phyloP scores from a whole-genome alignment of 1,284 basidiomycete species.

The Fomitopsis schrenkii region DNA sequence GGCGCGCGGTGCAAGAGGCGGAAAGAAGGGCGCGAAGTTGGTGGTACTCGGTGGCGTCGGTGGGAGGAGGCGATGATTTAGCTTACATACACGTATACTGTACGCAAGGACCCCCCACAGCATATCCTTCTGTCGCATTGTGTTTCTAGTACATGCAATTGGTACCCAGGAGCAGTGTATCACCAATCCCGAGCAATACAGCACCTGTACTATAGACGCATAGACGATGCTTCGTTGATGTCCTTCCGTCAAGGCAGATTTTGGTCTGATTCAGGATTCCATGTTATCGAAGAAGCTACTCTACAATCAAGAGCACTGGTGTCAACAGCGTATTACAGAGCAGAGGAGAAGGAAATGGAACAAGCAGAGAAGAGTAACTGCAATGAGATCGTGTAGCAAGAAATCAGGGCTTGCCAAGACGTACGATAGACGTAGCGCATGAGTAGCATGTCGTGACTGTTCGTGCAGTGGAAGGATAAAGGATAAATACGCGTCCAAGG shows the following conservation, averaged over 20 bases:
- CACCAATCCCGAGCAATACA: constrained; percentile 18
- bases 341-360: background rate
- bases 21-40: constrained; percentile 59
- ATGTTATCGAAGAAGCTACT: background rate
- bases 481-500: constrained; percentile 6
- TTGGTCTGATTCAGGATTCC: background rate
- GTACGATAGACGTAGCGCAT: constrained; percentile 4
- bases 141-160: background rate
- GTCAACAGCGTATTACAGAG: constrained; percentile 3
- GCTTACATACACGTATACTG: background rate
- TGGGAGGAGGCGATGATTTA: constrained; percentile 7
- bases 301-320: constrained; percentile 2
- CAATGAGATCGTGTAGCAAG: background rate
- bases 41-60: constrained; percentile 61
- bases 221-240: background rate
- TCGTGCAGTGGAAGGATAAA: constrained; percentile 9
- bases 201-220: background rate
- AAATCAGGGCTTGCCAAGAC: background rate
- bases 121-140: background rate
- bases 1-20: constrained; percentile 38
- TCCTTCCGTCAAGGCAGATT: background rate
- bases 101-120: background rate
- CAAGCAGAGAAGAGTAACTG: background rate
- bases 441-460: constrained; percentile 17
- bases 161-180: constrained; percentile 13